Conservation (phyloP, 2,329 filamentous ascomycete species). For the Aspergillus caelatus region DNA sequence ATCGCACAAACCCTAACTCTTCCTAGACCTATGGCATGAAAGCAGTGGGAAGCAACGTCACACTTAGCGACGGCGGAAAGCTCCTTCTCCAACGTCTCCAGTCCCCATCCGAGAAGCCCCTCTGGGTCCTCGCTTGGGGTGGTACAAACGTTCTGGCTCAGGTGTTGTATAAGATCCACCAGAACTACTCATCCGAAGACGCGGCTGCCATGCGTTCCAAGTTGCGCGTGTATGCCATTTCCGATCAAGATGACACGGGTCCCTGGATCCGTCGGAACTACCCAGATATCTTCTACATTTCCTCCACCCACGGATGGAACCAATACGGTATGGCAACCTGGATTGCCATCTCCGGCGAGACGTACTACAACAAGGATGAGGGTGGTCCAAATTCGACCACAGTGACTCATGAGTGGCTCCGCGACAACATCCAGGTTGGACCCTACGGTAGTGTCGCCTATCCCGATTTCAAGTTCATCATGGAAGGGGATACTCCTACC, state of each 20-base stretch:
- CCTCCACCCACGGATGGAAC: conserved; percentile 51
- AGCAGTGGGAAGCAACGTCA: conserved; percentile 34
- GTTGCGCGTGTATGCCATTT: conserved; percentile 58
- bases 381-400: conserved; percentile 53
- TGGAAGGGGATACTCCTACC: conserved; percentile 53
- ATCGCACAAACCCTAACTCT: background rate
- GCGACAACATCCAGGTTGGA: conserved; percentile 56
- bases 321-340: conserved; percentile 50
- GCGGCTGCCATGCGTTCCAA: conserved; percentile 40
- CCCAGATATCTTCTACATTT: conserved; percentile 60
- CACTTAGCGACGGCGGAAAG: conserved; percentile 48
- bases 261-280: conserved; percentile 58
- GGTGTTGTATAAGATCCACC: conserved; percentile 43
- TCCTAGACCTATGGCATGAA: conserved; percentile 38
- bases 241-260: conserved; percentile 61
- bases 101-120: conserved; percentile 40
- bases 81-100: conserved; percentile 48
- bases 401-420: conserved; percentile 55
- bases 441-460: conserved; percentile 48
- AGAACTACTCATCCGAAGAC: conserved; percentile 28
- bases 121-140: conserved; percentile 59
- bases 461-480: conserved; percentile 52
- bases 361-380: conserved; percentile 50
- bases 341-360: conserved; percentile 38
- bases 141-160: conserved; percentile 58